Base-by-base conservation (phyloP, 1,284 basidiomycete genomes). In the Trichosporon asahii region DNA sequence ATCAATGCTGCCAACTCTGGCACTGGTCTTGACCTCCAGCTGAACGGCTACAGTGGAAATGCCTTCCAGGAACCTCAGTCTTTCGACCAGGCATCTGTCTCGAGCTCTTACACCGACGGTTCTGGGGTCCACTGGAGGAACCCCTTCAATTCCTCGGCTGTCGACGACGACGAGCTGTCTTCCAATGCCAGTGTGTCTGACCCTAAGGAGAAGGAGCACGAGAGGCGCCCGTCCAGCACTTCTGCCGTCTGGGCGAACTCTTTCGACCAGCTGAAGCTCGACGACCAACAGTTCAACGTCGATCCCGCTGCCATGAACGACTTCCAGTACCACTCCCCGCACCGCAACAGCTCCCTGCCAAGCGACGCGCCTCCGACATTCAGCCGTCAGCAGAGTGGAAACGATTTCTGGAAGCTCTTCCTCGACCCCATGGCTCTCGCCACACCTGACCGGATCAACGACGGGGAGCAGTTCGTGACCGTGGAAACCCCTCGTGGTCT, bases 351-450 rank as follows among this genome's bases (percentile, higher is more conserved):
- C 2, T 76, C 75, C 2, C 49, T 67, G 9, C 29, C 55, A 53
- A 29, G 72, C 40, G 12, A 44, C 65, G 21, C 15, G 12, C 57
- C 57, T 31, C 57, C 57, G 3, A 61, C 27, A 6, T 61, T 61
- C 15, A 61, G 57, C 27, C 57, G 57, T 14, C 57, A 61, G 29
- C 57, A 61, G 57, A 61, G 57, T 33, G 57, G 60, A n/a, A 63
- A 61, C 1, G 81, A 80, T 71, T 68, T 82, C 6, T 83, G 81
- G 81, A 77, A 79, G 66, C 33, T 79, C 49, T 83, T 80, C 74
- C 78, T 83, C 74, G 72, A 74, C 11, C 73, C 73, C 6, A 64
- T 64, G 5, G 71, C 67, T 4, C 66, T 74, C 2, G 66, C 63
- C 7, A 81, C 78, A 53, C 79, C 79, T 9, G 79, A 78, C 46